Evolutionary conservation across 257 asterid species (phyloP).

Genomic region (Solanum corneliomulleri): DNA sequence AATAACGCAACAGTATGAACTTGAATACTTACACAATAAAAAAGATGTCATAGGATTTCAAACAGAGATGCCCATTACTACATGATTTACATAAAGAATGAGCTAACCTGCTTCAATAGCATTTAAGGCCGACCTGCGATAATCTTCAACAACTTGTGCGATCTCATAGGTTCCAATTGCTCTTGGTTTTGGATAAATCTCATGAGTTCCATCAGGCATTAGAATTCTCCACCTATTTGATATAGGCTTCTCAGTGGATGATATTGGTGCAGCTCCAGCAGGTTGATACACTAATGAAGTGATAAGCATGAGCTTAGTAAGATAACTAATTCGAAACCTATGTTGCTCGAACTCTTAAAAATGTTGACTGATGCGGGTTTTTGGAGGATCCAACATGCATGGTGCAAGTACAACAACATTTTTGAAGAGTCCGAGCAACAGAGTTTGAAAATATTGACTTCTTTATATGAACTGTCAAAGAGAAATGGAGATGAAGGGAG

Average conservation of each 20-base stretch:
- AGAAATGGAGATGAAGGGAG: background rate
- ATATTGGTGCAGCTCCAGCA: constrained; percentile 53
- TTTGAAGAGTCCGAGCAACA: background rate
- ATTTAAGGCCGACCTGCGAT: constrained; percentile 75
- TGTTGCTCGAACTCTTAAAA: background rate
- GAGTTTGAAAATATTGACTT: background rate
- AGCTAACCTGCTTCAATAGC: constrained; percentile 86
- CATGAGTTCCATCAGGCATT: constrained; percentile 66
- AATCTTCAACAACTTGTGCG: constrained; percentile 46
- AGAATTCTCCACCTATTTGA: constrained; percentile 93
- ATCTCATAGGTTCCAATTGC: constrained; percentile 40
- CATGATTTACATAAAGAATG: background rate
- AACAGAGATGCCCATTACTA: background rate
- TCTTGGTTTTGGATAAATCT: constrained; percentile 59
- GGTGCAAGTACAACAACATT: background rate
- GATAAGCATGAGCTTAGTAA: background rate
- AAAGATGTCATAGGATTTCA: background rate
- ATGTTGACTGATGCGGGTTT: background rate
- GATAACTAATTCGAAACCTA: background rate
- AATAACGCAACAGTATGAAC: background rate
- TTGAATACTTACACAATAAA: background rate
- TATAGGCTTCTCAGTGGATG: constrained; percentile 78
- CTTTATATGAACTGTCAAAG: background rate
- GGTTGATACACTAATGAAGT: constrained; percentile 64
- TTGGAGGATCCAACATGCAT: background rate